Evolutionary conservation across 148 eudicot species (phyloP).

Genomic region (Salicornia ramosissima): DNA sequence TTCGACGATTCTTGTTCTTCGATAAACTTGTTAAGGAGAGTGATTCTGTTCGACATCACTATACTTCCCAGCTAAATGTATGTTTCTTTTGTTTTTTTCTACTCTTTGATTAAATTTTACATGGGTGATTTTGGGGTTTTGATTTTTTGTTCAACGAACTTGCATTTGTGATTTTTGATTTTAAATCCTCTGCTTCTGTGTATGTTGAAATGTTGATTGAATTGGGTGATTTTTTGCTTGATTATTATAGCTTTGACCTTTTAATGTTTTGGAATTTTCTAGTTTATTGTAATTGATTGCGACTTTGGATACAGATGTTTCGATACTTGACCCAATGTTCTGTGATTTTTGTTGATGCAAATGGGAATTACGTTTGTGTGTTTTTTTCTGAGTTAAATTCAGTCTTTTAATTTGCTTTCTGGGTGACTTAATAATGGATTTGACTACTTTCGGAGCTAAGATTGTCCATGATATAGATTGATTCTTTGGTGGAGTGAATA

Average conservation of each 20-base stretch:
- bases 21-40: conserved; percentile 87
- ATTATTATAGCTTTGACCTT: neutral
- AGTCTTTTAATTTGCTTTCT: neutral
- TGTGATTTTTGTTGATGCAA: neutral
- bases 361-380: neutral
- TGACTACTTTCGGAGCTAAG: neutral
- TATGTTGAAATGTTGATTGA: neutral
- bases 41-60: conserved; percentile 65
- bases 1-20: conserved; percentile 74
- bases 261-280: neutral
- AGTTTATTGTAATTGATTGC: neutral
- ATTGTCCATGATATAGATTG: neutral
- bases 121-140: neutral
- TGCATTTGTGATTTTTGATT: conserved; percentile 1
- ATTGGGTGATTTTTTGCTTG: neutral
- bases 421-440: neutral
- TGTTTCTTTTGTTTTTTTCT: conserved; percentile 4
- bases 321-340: neutral
- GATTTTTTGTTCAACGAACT: neutral
- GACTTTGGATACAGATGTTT: neutral
- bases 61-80: conserved; percentile 73
- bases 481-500: neutral
- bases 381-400: neutral
- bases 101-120: neutral
- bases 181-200: neutral